Base-by-base conservation (phyloP, 2,329 filamentous ascomycete genomes). In the Trichoderma atroviride region DNA sequence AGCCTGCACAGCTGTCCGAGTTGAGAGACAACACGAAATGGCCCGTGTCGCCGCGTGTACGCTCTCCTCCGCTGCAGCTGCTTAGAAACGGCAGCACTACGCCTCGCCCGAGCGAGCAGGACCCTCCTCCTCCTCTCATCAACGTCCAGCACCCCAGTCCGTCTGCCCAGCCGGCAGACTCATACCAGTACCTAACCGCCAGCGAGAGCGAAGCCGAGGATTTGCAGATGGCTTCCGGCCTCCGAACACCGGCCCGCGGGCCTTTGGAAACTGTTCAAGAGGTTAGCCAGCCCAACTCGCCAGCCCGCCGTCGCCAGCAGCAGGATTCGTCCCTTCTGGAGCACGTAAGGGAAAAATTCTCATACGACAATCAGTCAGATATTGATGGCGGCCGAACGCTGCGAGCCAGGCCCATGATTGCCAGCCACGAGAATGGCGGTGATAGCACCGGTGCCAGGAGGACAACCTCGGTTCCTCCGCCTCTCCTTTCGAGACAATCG, bases 261-360 rank as follows among this genome's bases (percentile, higher is more conserved):
- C 88, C 88, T 59, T 82, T 97, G 69, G 95, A 97, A 81, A 97
- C 96, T 0, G 95, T 98, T 19, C 92, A 97, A 78, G 95, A 97
- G 83, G 90, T 91, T 66, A 96, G 93, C 81, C 87, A 93, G 70
- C 89, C 91, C 55, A 89, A 88, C 61, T 92, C 92, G 0, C 91
- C 92, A 75, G 83, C 79, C 74, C 81, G 81, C 61, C 78, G 77
- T 37, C 63, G 81, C 62, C 78, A 77, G 35, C 63, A 59, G 37
- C 74, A 81, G 70, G 83, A 84, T 70, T 79, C 82, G 19, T 81
- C 82, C 29, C 70, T 81, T 43, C 74, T 86, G 63, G 86, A 88
- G 69, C 86, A 83, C 78, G 80, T 83, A 29, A 83, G 83, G 55
- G 83, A 87, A 71, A 85, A 84, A 74, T 78, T 85, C 10, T 75